Evolutionary conservation across 75 land plant species (phyloP).

Genomic region (Pinus albicaulis): DNA sequence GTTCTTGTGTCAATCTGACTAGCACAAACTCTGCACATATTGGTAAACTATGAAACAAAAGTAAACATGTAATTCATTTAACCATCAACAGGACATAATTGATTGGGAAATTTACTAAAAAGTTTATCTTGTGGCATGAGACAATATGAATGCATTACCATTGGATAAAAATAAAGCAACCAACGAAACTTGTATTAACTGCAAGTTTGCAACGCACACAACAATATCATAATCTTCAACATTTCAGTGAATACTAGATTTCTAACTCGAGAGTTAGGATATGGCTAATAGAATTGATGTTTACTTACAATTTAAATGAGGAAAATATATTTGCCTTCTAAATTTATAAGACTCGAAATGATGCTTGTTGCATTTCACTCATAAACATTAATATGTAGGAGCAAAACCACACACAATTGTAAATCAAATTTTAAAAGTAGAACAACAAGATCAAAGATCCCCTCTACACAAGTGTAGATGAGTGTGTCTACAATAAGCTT

Average conservation of each 20-base stretch:
- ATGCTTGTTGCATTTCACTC: neutral
- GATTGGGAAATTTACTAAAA: too few species aligned
- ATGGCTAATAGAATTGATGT: neutral
- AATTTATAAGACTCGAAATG: neutral
- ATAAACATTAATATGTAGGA: neutral
- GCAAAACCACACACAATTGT: too few species aligned
- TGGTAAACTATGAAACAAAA: too few species aligned
- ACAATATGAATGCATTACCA: too few species aligned
- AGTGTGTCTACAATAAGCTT: conserved; percentile 63
- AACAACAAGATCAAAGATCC: conserved; percentile 79
- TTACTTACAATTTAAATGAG: neutral
- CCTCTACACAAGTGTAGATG: conserved; percentile 46
- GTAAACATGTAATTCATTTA: too few species aligned
- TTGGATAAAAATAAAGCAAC: too few species aligned
- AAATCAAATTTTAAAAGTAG: neutral
- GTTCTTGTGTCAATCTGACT: too few species aligned
- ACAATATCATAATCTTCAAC: neutral
- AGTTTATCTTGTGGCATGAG: too few species aligned
- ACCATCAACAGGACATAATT: too few species aligned
- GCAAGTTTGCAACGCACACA: too few species aligned
- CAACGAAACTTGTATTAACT: too few species aligned
- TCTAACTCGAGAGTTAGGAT: neutral
- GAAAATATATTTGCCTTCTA: neutral
- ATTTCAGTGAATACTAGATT: neutral
- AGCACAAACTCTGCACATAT: too few species aligned